A percentile compares a stretch with the other conserved stretches of the same genome.
phyloP scores from a whole-genome alignment of 176 grass and related monocot species.

The Carex parvula region DNA sequence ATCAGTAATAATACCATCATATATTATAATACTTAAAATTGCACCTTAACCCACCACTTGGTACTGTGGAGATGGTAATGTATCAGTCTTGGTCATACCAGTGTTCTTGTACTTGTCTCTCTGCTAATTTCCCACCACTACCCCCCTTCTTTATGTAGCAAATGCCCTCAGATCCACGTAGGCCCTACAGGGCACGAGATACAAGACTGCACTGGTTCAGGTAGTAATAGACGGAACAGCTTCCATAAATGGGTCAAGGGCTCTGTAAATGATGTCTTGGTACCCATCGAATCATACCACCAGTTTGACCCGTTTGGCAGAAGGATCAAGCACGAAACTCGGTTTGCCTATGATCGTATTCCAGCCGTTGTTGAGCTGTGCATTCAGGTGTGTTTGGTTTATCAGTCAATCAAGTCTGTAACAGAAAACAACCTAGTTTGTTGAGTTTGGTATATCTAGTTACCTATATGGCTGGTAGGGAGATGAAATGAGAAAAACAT shows the following conservation, averaged over 20 bases:
- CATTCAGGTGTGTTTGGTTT: slow-evolving; percentile 33
- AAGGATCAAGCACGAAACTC: slow-evolving; percentile 85
- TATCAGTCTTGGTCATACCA: not conserved
- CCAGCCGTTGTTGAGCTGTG: slow-evolving; percentile 86
- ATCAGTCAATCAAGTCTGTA: not conserved
- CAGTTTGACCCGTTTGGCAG: slow-evolving; percentile 83
- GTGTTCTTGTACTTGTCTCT: not conserved
- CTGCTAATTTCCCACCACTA: not conserved
- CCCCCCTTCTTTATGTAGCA: slow-evolving; percentile 42
- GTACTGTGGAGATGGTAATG: not conserved
- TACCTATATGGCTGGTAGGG: not conserved
- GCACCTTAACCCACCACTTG: not conserved
- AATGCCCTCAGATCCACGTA: slow-evolving; percentile 79
- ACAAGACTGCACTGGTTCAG: slow-evolving; percentile 66
- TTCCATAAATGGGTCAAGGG: slow-evolving; percentile 78
- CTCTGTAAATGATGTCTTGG: slow-evolving; percentile 68
- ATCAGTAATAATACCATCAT: not conserved
- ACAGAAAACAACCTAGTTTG: not conserved
- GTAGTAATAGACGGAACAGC: slow-evolving; percentile 62
- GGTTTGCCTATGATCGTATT: slow-evolving; percentile 77
- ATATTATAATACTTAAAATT: not conserved
- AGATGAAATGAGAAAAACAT: no score
- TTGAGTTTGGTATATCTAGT: not conserved
- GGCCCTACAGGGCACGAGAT: slow-evolving; percentile 73
- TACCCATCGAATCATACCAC: slow-evolving; percentile 86